Conservation (phyloP, 768 basidiomycete species). For the Suillus bovinus region DNA sequence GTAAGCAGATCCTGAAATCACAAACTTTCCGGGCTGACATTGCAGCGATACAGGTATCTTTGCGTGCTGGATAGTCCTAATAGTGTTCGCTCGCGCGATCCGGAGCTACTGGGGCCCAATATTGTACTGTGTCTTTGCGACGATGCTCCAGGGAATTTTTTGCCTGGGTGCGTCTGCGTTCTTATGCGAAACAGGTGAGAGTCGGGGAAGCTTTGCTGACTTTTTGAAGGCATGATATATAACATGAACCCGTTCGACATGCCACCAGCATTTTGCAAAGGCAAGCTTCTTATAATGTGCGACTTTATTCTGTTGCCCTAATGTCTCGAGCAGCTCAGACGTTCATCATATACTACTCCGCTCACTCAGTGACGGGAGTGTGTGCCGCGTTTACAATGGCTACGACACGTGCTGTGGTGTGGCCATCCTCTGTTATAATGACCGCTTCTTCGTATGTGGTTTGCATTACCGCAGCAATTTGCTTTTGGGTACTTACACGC, state of each 20-base stretch:
- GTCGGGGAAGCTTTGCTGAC: background rate
- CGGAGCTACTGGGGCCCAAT: conserved; percentile 49
- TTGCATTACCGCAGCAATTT: background rate
- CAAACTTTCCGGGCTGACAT: background rate
- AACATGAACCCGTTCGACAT: conserved; percentile 61
- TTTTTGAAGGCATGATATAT: conserved; percentile 56
- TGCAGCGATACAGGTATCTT: conserved; percentile 42
- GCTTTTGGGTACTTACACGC: background rate
- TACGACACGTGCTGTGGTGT: conserved; percentile 46
- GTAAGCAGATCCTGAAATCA: conserved; percentile 29
- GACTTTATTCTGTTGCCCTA: conserved; percentile 14
- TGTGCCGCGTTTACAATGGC: conserved; percentile 46
- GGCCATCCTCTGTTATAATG: conserved; percentile 33
- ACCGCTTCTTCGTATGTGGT: conserved; percentile 21
- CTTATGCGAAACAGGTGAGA: background rate
- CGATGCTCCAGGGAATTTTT: conserved; percentile 55
- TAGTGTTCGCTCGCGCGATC: conserved; percentile 44
- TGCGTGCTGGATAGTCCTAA: conserved; percentile 49
- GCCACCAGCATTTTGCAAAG: conserved; percentile 58
- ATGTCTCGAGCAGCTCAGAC: conserved; percentile 39
- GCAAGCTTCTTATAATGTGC: conserved; percentile 37
- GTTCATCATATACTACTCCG: conserved; percentile 42
- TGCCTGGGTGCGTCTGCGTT: conserved; percentile 50
- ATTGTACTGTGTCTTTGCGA: conserved; percentile 49
- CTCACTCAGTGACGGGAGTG: conserved; percentile 46